These are phyloP conservation scores for Lasiodiplodia sp. DNA, from an alignment of 2,329 filamentous ascomycete species.

Conservation along the genomic window DNA sequence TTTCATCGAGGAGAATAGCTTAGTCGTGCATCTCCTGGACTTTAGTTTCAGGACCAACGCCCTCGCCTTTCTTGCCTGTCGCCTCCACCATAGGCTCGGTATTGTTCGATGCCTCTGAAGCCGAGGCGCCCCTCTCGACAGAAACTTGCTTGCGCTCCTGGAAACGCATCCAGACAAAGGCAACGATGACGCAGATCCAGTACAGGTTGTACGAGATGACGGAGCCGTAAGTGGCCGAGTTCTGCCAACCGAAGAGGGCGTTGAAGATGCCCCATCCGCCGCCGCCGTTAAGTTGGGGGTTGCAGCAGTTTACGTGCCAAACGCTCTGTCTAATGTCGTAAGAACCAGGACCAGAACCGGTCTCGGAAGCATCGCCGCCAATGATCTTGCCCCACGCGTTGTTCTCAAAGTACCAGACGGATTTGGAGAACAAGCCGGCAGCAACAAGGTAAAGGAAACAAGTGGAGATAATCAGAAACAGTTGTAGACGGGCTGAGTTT, in stretches of 20 bases:
- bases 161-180: constrained; percentile 71
- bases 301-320: constrained; percentile 73
- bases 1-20: not conserved
- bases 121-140: not conserved
- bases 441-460: constrained; percentile 85
- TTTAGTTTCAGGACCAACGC: not conserved
- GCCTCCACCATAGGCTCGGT: not conserved
- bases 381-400: constrained; percentile 72
- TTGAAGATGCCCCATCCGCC: constrained; percentile 90
- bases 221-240: constrained; percentile 86
- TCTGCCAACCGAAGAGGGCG: constrained; percentile 84
- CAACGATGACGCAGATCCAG: constrained; percentile 75
- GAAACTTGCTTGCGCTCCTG: constrained; percentile 61
- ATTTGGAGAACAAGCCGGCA: constrained; percentile 79
- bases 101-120: not conserved
- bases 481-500: constrained; percentile 69
- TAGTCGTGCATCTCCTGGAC: not conserved
- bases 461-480: constrained; percentile 83
- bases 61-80: not conserved
- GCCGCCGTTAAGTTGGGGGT: constrained; percentile 73
- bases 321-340: constrained; percentile 70
- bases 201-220: constrained; percentile 89
- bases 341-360: constrained; percentile 73
- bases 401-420: constrained; percentile 76
- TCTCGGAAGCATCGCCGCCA: constrained; percentile 69